These are phyloP conservation scores for Rostrohypoxylon terebratum DNA, from an alignment of 495 filamentous ascomycete species.

Conservation along the genomic window DNA sequence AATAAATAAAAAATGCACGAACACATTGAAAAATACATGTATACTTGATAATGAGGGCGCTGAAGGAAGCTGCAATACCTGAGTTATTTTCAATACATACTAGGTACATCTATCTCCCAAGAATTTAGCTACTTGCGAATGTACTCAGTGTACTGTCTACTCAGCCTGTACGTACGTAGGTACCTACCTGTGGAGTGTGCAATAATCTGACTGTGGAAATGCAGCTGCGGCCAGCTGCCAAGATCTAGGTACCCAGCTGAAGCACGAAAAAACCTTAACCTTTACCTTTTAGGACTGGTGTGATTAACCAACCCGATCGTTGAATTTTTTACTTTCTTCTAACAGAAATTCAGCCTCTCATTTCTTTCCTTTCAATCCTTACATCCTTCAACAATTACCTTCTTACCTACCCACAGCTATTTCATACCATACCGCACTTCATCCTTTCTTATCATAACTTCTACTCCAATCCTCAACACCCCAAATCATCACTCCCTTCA, in stretches of 20 bases:
- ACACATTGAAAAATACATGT: background rate
- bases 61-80: too few species aligned
- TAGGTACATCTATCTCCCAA: too few species aligned
- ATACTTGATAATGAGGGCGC: background rate
- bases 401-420: too few species aligned
- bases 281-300: conserved; percentile 32
- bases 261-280: conserved; percentile 24
- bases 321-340: conserved; percentile 33
- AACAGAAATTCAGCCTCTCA: conserved; percentile 32
- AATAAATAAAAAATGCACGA: too few species aligned
- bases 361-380: conserved; percentile 30
- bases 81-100: too few species aligned
- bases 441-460: conserved; percentile 24
- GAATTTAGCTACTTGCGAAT: too few species aligned
- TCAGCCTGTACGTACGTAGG: background rate
- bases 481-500: conserved; percentile 26
- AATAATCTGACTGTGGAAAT: conserved; percentile 2
- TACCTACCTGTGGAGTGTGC: background rate
- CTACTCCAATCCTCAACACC: conserved; percentile 27
- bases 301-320: conserved; percentile 10
- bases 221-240: conserved; percentile 4
- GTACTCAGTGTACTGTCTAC: too few species aligned
- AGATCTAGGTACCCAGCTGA: background rate
- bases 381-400: conserved; percentile 5
- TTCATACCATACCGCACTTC: conserved; percentile 37